phyloP scores from a whole-genome alignment of 306 rosid species.

The Castanea mollissima region DNA sequence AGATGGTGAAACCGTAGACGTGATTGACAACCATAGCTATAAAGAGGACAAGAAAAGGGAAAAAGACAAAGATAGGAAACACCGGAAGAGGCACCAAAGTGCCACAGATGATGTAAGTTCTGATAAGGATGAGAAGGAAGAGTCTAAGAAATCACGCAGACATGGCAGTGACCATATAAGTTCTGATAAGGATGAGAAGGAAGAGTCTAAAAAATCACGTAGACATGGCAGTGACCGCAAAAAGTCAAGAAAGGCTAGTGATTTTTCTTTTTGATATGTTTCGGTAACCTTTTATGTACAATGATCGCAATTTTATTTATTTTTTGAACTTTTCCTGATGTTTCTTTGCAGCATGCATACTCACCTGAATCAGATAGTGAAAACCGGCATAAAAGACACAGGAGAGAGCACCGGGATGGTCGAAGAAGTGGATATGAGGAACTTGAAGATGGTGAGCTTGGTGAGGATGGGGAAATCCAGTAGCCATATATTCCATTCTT shows the following conservation, averaged over 20 bases:
- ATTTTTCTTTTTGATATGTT: background rate
- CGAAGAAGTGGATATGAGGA: constrained; percentile 67
- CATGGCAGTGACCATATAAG: constrained; percentile 52
- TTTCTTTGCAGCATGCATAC: constrained; percentile 69
- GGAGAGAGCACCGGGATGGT: constrained; percentile 81
- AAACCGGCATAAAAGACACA: constrained; percentile 77
- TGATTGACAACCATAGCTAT: constrained; percentile 53
- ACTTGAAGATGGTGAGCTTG: constrained; percentile 98
- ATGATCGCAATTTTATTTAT: constrained; percentile 2
- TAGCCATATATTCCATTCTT: constrained; percentile 4
- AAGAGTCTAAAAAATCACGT: constrained; percentile 80
- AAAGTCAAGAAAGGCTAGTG: constrained; percentile 74
- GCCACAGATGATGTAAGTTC: constrained; percentile 73
- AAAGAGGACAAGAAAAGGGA: constrained; percentile 95
- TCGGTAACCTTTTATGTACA: constrained; percentile 2
- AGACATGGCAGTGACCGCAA: constrained; percentile 93
- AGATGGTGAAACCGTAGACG: constrained; percentile 73
- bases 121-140: constrained; percentile 92
- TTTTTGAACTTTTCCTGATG: constrained; percentile 8
- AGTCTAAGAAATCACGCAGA: constrained; percentile 76
- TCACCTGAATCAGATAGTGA: constrained; percentile 92
- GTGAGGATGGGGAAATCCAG: constrained; percentile 80
- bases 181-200: constrained; percentile 92
- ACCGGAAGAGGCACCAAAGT: constrained; percentile 91
- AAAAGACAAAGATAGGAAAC: constrained; percentile 86